Evolutionary conservation across 352 stramenopile genomes (phyloP).

Genomic region (Globisporangium cylindrosporum): DNA sequence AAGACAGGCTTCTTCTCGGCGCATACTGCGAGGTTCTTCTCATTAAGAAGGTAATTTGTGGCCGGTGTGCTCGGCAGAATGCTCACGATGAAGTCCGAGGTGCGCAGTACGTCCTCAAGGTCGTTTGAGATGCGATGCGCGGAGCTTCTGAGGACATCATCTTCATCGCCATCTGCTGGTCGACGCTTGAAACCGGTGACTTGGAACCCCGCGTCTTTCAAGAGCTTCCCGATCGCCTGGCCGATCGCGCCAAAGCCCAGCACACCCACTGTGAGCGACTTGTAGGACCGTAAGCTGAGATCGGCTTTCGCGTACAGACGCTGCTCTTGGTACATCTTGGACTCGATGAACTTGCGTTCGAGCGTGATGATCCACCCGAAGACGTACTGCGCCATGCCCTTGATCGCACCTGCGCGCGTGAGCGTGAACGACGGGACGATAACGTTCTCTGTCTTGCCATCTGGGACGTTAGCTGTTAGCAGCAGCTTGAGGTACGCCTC

Average conservation of each 20-base stretch:
- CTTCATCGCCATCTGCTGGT: conserved; percentile 21
- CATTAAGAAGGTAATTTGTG: conserved; percentile 63
- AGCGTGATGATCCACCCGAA: conserved; percentile 25
- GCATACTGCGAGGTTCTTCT: conserved; percentile 41
- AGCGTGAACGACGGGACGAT: conserved; percentile 31
- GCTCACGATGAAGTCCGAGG: conserved; percentile 79
- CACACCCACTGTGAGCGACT: conserved; percentile 48
- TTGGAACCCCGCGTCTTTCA: conserved; percentile 56
- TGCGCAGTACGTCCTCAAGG: conserved; percentile 41
- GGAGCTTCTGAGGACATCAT: conserved; percentile 18
- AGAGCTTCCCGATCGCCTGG: conserved; percentile 45
- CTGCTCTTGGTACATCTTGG: conserved; percentile 29
- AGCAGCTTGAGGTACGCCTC: conserved; percentile 40
- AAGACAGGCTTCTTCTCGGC: conserved; percentile 60
- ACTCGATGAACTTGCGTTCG: conserved; percentile 36
- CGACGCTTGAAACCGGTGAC: conserved; percentile 69
- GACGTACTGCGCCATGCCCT: conserved; percentile 30
- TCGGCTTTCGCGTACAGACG: conserved; percentile 32
- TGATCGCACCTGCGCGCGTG: conserved; percentile 49
- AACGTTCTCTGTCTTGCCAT: conserved; percentile 9
- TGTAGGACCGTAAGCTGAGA: conserved; percentile 39
- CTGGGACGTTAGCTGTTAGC: neutral
- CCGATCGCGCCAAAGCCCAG: conserved; percentile 62
- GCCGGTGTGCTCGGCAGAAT: conserved; percentile 75
- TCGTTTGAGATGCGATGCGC: conserved; percentile 45